Conservation (phyloP, 179 eudicot genomes). For the Beta macrorhiza region DNA sequence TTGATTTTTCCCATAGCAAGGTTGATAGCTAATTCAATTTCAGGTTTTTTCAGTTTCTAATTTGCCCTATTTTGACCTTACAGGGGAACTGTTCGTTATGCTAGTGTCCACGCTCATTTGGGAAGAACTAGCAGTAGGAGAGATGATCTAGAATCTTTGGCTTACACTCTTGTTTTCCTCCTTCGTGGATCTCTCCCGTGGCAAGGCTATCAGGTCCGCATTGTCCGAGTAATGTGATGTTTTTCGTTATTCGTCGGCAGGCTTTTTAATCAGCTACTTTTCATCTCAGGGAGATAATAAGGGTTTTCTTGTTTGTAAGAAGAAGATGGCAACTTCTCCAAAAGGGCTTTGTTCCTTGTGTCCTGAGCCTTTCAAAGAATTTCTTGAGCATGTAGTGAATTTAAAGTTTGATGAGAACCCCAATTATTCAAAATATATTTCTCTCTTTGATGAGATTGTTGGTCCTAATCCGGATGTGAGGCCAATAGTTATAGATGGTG, state of each 20-base stretch:
- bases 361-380: constrained; percentile 49
- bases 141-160: constrained; percentile 68
- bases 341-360: constrained; percentile 44
- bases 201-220: constrained; percentile 49
- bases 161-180: constrained; percentile 60
- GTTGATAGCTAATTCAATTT: not conserved
- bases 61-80: constrained; percentile 5
- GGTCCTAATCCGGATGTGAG: constrained; percentile 36
- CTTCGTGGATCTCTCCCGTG: constrained; percentile 59
- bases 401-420: constrained; percentile 62
- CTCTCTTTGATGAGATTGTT: constrained; percentile 44
- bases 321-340: constrained; percentile 48
- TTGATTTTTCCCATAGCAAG: not conserved
- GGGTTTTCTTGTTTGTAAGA: constrained; percentile 45
- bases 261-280: not conserved
- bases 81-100: constrained; percentile 70
- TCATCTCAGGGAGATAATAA: constrained; percentile 47
- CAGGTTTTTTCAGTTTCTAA: not conserved
- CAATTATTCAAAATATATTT: constrained; percentile 48
- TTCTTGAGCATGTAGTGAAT: constrained; percentile 53
- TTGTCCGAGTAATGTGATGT: not conserved
- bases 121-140: constrained; percentile 64
- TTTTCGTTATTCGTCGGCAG: not conserved
- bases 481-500: constrained; percentile 52
- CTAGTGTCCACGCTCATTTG: constrained; percentile 73